These are phyloP conservation scores for Buxus sempervirens DNA, from an alignment of 164 flowering plant species.

Conservation along the genomic window DNA sequence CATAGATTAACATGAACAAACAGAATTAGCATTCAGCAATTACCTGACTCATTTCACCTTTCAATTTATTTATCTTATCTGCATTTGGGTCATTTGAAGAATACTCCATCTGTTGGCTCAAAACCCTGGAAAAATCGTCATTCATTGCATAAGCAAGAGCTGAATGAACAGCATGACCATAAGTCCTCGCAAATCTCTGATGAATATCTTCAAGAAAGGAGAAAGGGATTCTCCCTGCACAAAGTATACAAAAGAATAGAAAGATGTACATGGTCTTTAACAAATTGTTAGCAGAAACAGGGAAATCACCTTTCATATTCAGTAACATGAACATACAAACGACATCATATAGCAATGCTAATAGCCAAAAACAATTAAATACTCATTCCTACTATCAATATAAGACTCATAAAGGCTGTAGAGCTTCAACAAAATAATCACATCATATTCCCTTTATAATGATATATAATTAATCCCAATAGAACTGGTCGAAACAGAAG, in stretches of 20 bases:
- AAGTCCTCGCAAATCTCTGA: constrained; percentile 78
- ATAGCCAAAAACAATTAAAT: too few species aligned
- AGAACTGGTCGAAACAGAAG: not conserved
- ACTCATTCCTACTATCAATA: not conserved
- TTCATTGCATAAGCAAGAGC: constrained; percentile 90
- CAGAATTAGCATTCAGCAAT: constrained; percentile 5
- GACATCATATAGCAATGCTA: too few species aligned
- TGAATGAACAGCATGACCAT: constrained; percentile 65
- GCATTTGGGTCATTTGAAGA: constrained; percentile 83
- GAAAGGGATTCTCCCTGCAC: constrained; percentile 84
- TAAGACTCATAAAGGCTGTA: not conserved
- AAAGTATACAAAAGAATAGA: not conserved
- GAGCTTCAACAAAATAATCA: not conserved
- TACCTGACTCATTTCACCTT: constrained; percentile 92
- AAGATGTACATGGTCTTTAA: not conserved
- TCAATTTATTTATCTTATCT: constrained; percentile 72
- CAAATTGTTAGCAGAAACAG: not conserved
- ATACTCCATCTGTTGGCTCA: constrained; percentile 79
- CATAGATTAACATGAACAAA: too few species aligned
- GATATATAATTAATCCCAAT: too few species aligned
- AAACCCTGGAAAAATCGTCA: constrained; percentile 85
- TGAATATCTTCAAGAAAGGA: constrained; percentile 90
- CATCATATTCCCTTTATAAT: not conserved
- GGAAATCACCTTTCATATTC: not conserved
- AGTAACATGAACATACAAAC: too few species aligned